phyloP scores from a whole-genome alignment of 164 flowering plant species.

The Nymphaea colorata region DNA sequence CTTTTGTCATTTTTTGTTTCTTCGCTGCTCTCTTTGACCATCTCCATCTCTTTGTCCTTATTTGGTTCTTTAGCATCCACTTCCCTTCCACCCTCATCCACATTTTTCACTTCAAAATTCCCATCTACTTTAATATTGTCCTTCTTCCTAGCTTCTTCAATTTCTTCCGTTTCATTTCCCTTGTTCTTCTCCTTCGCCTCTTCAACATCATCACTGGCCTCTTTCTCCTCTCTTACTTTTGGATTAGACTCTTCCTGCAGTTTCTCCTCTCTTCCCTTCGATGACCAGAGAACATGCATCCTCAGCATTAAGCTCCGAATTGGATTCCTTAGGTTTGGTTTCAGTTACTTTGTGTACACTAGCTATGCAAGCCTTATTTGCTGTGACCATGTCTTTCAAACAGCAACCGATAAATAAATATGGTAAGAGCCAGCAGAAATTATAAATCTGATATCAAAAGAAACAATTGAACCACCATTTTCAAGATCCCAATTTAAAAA shows the following conservation, averaged over 20 bases:
- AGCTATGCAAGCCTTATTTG: too few relatives aligned
- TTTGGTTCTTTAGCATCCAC: not conserved
- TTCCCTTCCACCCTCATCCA: not conserved
- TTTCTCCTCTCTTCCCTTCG: not conserved
- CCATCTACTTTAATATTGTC: not conserved
- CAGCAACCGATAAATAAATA: too few relatives aligned
- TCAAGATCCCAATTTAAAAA: too few relatives aligned
- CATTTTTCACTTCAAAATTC: not conserved
- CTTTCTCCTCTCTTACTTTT: conserved; percentile 7
- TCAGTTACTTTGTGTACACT: too few relatives aligned
- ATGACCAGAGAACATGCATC: not conserved
- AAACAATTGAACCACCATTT: too few relatives aligned
- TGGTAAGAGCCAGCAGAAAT: too few relatives aligned
- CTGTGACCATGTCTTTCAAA: too few relatives aligned
- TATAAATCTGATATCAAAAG: too few relatives aligned
- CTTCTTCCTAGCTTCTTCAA: not conserved
- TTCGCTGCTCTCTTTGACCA: not conserved
- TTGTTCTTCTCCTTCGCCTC: conserved; percentile 2
- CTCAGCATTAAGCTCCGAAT: not conserved
- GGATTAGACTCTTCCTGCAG: conserved; percentile 1
- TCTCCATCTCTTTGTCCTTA: not conserved
- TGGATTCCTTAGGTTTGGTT: too few relatives aligned
- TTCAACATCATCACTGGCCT: not conserved
- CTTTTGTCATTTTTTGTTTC: too few relatives aligned
- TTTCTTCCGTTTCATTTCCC: conserved; percentile 1